Evolutionary conservation across 108 stramenopile genomes (phyloP), one percentile per base, ranked within the genome.

Genomic region (Nannochloropsis gaditana): DNA sequence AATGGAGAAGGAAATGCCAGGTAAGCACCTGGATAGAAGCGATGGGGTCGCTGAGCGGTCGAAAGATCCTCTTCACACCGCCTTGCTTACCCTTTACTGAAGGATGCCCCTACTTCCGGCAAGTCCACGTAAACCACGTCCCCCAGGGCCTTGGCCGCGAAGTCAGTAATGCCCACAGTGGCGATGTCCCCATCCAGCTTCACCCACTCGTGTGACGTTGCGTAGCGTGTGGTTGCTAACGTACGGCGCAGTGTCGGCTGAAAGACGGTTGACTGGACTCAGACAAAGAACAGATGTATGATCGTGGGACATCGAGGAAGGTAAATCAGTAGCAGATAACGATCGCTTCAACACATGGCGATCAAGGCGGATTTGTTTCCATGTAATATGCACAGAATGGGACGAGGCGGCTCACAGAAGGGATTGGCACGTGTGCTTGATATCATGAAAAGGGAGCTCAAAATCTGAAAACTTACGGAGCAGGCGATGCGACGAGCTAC

Each of bases 111-210:
- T 45, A 94, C 92, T 59, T 93, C 92, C 6, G 99, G 99, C 59
- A 99, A 94, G 84, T 97, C 96, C 41, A 99, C 97, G 90, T 93
- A 97, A 82, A 99, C 99, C 84, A 98, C 95, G 84, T 99, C 99
- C 45, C 99, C 99, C 82, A 99, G 91, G 41, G 93, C 95, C 42
- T 94, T 90, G 88, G 95, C 94, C 59, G 99, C 99, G 91, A 93
- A 96, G 88, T 95, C 94, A 43, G 97, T 97, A 89, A 99, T 96
- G 84, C 99, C 99, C 47, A 95, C 88, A 43, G 95, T 97, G 45
- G 93, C 98, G 44, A 93, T 90, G 41, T 93, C 93, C 31, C 97
- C 97, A 44, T 97, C 96, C 21, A 96, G 93, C 86, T 83, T 73
- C 59, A 73, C 59, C 59, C 59, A 73, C n/a, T 73, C 59, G 59